Conservation (phyloP, 2,329 filamentous ascomycete genomes). For the Colletotrichum sp. region DNA sequence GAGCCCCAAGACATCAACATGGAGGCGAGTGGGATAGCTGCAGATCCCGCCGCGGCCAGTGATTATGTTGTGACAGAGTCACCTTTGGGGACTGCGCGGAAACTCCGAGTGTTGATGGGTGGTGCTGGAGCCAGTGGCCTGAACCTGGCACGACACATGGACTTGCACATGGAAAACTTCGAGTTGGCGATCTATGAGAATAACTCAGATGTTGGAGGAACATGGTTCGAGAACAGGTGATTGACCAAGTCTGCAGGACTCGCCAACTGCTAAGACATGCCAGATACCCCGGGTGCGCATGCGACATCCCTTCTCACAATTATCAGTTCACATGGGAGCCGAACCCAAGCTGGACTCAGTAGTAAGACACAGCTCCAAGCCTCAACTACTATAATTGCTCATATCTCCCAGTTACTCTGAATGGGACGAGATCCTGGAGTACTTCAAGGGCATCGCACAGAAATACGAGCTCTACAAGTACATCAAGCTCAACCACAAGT, state of each 20-base stretch:
- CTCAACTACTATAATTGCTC: neutral
- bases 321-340: slow-evolving; percentile 52
- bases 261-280: neutral
- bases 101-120: neutral
- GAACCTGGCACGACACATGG: neutral
- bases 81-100: neutral
- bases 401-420: neutral
- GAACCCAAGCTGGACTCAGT: slow-evolving; percentile 52
- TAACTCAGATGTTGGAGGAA: slow-evolving; percentile 25
- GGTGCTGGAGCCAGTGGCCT: neutral
- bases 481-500: neutral
- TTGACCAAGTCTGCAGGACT: neutral
- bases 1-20: neutral
- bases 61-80: neutral
- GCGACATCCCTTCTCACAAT: slow-evolving; percentile 24
- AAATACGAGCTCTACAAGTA: neutral
- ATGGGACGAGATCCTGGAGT: neutral
- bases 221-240: slow-evolving; percentile 25
- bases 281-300: slow-evolving; percentile 22
- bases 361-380: neutral
- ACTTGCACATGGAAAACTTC: slow-evolving; percentile 27
- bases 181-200: slow-evolving; percentile 34
- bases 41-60: neutral
- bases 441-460: neutral
- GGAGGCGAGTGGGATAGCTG: neutral